Evolutionary conservation across 257 asterid genomes (phyloP).

Genomic region (Jasminum sambac): DNA sequence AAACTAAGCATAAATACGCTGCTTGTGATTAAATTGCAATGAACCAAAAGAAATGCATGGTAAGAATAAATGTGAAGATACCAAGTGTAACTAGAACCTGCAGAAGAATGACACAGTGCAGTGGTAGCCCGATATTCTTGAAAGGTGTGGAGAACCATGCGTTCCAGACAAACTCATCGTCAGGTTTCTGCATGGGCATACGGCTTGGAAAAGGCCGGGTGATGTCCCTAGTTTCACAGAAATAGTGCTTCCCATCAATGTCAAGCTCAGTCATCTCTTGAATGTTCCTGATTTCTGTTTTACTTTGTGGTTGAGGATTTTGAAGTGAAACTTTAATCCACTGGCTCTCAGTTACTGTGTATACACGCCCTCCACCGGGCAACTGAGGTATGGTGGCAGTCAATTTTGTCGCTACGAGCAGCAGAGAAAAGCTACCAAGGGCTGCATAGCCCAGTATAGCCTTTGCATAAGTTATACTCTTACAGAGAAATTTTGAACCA

Average conservation of each 20-base stretch:
- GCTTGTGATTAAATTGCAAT: no score
- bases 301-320: constrained; percentile 87
- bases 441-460: constrained; percentile 92
- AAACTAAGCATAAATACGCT: not conserved
- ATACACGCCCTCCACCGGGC: constrained; percentile 95
- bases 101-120: constrained; percentile 83
- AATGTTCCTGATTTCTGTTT: constrained; percentile 78
- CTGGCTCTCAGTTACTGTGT: constrained; percentile 83
- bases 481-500: constrained; percentile 75
- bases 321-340: constrained; percentile 92
- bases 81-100: constrained; percentile 67
- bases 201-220: constrained; percentile 96
- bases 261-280: constrained; percentile 91
- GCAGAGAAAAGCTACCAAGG: constrained; percentile 71
- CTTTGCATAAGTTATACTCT: constrained; percentile 63
- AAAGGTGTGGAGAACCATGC: constrained; percentile 89
- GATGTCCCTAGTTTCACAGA: constrained; percentile 88
- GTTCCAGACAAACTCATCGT: constrained; percentile 97
- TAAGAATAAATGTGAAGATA: constrained; percentile 38
- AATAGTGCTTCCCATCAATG: constrained; percentile 89
- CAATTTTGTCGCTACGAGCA: constrained; percentile 85
- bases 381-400: constrained; percentile 73
- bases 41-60: constrained; percentile 20
- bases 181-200: constrained; percentile 76
- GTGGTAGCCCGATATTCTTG: constrained; percentile 80